Conservation (phyloP, 768 basidiomycete species). For the Termitomyces sp. region DNA sequence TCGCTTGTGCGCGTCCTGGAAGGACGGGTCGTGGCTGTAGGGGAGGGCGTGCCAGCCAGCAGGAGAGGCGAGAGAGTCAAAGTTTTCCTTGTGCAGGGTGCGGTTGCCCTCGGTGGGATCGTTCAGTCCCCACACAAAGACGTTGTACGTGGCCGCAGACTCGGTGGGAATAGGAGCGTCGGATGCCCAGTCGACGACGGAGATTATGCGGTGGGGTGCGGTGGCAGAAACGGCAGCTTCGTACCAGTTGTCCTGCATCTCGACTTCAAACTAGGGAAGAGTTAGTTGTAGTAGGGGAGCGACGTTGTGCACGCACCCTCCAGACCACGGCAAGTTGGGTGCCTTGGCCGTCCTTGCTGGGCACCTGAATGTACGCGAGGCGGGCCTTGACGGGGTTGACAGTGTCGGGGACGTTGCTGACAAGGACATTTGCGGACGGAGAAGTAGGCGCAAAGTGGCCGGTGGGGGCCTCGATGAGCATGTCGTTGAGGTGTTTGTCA, state of each 20-base stretch:
- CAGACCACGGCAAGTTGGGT: conserved; percentile 73
- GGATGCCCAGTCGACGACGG: conserved; percentile 93
- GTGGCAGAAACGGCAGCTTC: conserved; percentile 77
- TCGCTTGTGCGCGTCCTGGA: conserved; percentile 20
- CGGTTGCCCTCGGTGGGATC: conserved; percentile 75
- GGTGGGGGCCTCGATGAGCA: conserved; percentile 32
- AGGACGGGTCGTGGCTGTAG: conserved; percentile 57
- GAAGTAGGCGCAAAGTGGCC: conserved; percentile 42
- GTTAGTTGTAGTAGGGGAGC: not conserved
- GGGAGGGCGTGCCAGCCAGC: conserved; percentile 91
- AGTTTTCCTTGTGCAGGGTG: conserved; percentile 52
- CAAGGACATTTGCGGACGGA: conserved; percentile 31
- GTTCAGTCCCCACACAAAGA: conserved; percentile 80
- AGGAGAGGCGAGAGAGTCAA: conserved; percentile 77
- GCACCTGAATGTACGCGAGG: conserved; percentile 80
- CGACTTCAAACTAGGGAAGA: conserved; percentile 67
- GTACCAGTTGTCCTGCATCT: conserved; percentile 96
- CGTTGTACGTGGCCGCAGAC: conserved; percentile 51
- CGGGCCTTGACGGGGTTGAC: conserved; percentile 77
- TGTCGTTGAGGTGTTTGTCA: conserved; percentile 43
- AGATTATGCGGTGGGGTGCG: conserved; percentile 74
- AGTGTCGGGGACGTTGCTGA: conserved; percentile 68
- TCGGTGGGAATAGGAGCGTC: conserved; percentile 49
- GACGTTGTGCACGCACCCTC: conserved; percentile 43
- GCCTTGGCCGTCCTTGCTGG: conserved; percentile 49